Evolutionary conservation across 2,329 filamentous ascomycete species (phyloP).

Genomic region (Colletotrichum sp.): DNA sequence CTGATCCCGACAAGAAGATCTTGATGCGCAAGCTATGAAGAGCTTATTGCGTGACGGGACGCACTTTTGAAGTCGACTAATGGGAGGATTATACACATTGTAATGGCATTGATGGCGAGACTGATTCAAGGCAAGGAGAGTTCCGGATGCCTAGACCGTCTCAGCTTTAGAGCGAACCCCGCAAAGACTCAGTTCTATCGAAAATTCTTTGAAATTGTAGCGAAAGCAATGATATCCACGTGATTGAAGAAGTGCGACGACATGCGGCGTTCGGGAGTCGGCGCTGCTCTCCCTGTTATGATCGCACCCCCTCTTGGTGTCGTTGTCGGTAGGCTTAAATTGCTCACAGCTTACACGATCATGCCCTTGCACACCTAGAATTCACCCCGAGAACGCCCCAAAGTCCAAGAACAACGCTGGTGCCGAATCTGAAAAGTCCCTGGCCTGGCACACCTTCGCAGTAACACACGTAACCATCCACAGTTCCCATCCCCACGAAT

Average conservation of each 20-base stretch:
- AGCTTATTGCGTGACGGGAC: accelerated
- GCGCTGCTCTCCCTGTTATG: not conserved
- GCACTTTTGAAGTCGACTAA: not conserved
- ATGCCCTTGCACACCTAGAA: not conserved
- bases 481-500: slow-evolving; percentile 20
- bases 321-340: not conserved
- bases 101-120: not conserved
- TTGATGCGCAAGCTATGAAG: slow-evolving; percentile 3
- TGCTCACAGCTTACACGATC: not conserved
- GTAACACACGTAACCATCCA: slow-evolving; percentile 28
- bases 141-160: not conserved
- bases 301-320: not conserved
- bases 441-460: slow-evolving; percentile 23
- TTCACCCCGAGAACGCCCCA: slow-evolving; percentile 26
- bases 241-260: not conserved
- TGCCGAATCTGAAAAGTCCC: slow-evolving; percentile 20
- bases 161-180: not conserved
- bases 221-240: not conserved
- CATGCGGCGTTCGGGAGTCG: not conserved
- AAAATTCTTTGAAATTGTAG: not conserved
- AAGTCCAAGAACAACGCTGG: slow-evolving; percentile 6
- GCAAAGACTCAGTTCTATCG: not conserved
- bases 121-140: not conserved
- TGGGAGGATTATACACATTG: not conserved
- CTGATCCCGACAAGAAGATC: slow-evolving; percentile 4